Evolutionary conservation across 1,139 yeast species (phyloP).

Genomic region (Pichia sorboxylosa): DNA sequence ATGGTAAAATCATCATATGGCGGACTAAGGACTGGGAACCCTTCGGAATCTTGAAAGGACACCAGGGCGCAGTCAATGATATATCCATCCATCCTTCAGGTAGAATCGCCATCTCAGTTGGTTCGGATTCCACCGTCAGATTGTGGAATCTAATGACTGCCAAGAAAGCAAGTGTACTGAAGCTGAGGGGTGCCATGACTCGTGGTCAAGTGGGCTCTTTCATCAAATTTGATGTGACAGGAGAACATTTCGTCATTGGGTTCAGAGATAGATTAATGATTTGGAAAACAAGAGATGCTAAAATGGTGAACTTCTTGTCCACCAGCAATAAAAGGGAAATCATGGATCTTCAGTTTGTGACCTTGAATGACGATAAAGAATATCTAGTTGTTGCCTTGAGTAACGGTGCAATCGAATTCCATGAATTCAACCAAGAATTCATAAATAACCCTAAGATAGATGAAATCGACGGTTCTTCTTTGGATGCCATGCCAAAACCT

Average conservation of each 20-base stretch:
- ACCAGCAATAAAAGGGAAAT: constrained; percentile 36
- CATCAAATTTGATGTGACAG: constrained; percentile 54
- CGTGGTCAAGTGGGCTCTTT: constrained; percentile 55
- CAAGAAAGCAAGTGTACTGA: constrained; percentile 81
- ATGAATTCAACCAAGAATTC: constrained; percentile 28
- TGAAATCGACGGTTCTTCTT: constrained; percentile 8
- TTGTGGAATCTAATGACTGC: constrained; percentile 97
- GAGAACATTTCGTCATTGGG: constrained; percentile 67
- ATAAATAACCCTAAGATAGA: constrained; percentile 14
- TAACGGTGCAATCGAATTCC: constrained; percentile 62
- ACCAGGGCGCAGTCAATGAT: constrained; percentile 63
- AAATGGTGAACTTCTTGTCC: constrained; percentile 36
- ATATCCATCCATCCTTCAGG: constrained; percentile 89
- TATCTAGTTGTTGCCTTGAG: constrained; percentile 59
- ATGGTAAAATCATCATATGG: constrained; percentile 86
- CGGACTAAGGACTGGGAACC: constrained; percentile 95
- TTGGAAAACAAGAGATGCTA: constrained; percentile 56
- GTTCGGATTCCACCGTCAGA: constrained; percentile 71
- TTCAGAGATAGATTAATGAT: constrained; percentile 51
- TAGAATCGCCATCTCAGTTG: constrained; percentile 79
- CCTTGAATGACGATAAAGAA: constrained; percentile 32
- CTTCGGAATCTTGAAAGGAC: constrained; percentile 81
- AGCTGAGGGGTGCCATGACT: constrained; percentile 55
- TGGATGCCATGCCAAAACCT: constrained; percentile 28
- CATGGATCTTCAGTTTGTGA: constrained; percentile 53